Base-by-base conservation (phyloP, 2,329 filamentous ascomycete genomes). In the Rutstroemia sydowiana region DNA sequence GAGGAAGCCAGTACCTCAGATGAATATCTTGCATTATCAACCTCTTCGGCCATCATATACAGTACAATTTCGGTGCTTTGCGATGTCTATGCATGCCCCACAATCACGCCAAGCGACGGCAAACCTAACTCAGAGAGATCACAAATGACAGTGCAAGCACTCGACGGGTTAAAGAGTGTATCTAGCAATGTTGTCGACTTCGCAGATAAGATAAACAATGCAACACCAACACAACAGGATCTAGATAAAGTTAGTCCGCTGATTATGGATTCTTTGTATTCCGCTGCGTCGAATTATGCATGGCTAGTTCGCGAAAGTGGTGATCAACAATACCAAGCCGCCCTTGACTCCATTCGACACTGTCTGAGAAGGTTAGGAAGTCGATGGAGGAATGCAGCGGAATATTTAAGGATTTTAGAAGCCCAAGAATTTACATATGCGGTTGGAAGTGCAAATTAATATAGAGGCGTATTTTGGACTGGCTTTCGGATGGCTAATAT, bases 251-350 rank as follows among this genome's bases (percentile, higher is more conserved):
- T 70, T 4, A 69, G 65, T 51, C 69, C 69, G 4, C 58, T 71
- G 9, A 61, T 67, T 30, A 62, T 72, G 55, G 69, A 71, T 55
- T 57, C 61, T 9, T 34, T 71, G n/a, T 72, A 72, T 52, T 61
- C 60, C n/a, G 67, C 65, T 10, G 62, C 68, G 36, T 57, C 65
- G n/a, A 68, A 66, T 28, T 65, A 66, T 39, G 67, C 68, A 9
- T 71, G 70, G 69, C 49, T 69, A 32, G 65, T 65, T 53, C 61
- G 67, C 45, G 69, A 71, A 58, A 65, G 59, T 43, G 69, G 69
- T 3, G 63, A 67, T 50, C 56, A 56, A 18, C 59, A 56, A n/a
- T 63, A 58, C 10, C 61, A 65, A 47, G 56, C 53, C 13, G 64
- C 61, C 1, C 44, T 70, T 34, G 65, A 66, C 7, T 58, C 62